Evolutionary conservation across 2,329 filamentous ascomycete genomes (phyloP).

Genomic region (Aphanoascus verrucosus): DNA sequence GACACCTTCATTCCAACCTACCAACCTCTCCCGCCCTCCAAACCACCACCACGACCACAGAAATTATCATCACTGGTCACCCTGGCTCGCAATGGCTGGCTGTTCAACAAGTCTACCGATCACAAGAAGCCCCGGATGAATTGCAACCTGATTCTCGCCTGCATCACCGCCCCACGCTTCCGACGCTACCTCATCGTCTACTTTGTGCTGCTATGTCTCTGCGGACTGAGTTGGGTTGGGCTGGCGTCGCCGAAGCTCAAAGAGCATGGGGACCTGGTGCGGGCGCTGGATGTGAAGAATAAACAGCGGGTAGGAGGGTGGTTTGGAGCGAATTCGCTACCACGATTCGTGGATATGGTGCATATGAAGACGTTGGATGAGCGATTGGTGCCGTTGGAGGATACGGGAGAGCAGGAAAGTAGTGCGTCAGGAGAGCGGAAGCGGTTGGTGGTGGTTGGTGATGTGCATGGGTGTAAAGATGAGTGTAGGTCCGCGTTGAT

Average conservation of each 20-base stretch:
- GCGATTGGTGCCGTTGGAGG: constrained; percentile 35
- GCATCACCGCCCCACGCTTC: constrained; percentile 33
- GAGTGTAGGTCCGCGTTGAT: constrained; percentile 42
- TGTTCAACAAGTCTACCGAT: constrained; percentile 19
- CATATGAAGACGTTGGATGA: constrained; percentile 42
- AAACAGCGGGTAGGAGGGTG: constrained; percentile 25
- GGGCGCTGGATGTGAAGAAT: constrained; percentile 24
- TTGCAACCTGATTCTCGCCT: constrained; percentile 19
- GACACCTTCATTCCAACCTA: no score
- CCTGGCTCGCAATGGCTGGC: constrained; percentile 33
- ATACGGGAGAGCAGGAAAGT: constrained; percentile 21
- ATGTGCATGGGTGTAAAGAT: constrained; percentile 78
- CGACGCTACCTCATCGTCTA: constrained; percentile 32
- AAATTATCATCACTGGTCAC: constrained; percentile 27
- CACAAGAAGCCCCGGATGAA: constrained; percentile 19
- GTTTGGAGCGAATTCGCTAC: constrained; percentile 41
- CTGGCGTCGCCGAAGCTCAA: constrained; percentile 25
- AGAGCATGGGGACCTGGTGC: constrained; percentile 24
- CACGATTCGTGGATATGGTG: constrained; percentile 41
- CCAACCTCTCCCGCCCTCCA: constrained; percentile 11
- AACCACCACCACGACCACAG: not conserved
- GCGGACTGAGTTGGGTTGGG: constrained; percentile 27
- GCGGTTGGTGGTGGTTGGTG: constrained; percentile 71
- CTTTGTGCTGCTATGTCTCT: constrained; percentile 24
- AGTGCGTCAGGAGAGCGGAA: constrained; percentile 31